These are phyloP conservation scores for Exserohilum rostratum DNA, from an alignment of 2,329 filamentous ascomycete species.

Conservation along the genomic window DNA sequence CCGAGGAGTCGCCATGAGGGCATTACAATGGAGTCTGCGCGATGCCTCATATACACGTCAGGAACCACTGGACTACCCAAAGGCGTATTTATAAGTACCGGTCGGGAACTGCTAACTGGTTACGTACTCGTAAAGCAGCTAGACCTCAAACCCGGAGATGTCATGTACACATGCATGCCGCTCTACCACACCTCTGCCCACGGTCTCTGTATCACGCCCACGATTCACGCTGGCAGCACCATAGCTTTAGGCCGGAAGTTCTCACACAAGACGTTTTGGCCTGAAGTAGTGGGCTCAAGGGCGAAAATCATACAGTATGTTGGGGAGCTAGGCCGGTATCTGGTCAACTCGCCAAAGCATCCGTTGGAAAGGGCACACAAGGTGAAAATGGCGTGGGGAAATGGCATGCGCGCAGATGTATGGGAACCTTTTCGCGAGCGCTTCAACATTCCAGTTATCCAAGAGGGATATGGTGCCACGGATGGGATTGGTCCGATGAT, in stretches of 20 bases:
- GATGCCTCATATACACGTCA: constrained; percentile 44
- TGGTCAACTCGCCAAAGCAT: constrained; percentile 43
- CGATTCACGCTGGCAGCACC: constrained; percentile 41
- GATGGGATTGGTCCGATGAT: constrained; percentile 46
- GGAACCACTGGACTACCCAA: constrained; percentile 48
- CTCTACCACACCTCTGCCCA: constrained; percentile 47
- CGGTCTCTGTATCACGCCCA: constrained; percentile 36
- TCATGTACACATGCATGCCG: constrained; percentile 49
- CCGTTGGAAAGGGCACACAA: constrained; percentile 41
- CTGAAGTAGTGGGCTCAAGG: constrained; percentile 39
- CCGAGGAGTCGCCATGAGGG: constrained; percentile 31
- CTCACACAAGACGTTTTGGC: constrained; percentile 47
- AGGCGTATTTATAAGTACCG: constrained; percentile 35
- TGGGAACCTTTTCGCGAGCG: constrained; percentile 50
- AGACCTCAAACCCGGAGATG: constrained; percentile 32
- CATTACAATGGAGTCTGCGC: constrained; percentile 34
- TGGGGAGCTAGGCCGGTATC: constrained; percentile 46
- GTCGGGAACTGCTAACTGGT: constrained; percentile 36
- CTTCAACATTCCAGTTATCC: constrained; percentile 48
- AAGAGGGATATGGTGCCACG: constrained; percentile 50
- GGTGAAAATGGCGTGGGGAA: constrained; percentile 47
- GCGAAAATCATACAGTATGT: constrained; percentile 48
- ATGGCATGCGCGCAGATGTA: constrained; percentile 52
- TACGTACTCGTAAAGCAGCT: constrained; percentile 33
- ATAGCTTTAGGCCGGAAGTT: constrained; percentile 42